Base-by-base conservation (phyloP, 2,329 filamentous ascomycete genomes). In the Aspergillus bombycis region DNA sequence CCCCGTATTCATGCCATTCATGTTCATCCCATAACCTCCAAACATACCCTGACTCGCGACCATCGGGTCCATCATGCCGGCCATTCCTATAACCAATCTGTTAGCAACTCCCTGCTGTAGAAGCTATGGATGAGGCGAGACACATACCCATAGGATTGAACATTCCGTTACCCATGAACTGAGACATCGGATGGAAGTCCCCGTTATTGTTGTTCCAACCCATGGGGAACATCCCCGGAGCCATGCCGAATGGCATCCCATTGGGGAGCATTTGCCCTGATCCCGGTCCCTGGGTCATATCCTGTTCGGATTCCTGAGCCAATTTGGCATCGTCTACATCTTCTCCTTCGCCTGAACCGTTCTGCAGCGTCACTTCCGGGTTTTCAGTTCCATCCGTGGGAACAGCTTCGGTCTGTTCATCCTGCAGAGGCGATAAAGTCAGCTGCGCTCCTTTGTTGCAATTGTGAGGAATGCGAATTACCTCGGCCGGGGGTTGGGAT, bases 1-100 rank as follows among this genome's bases (percentile, higher is more conserved):
- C 77, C 87, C 85, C 91, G 94, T 92, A 79, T 86, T 90, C 88
- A 91, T 90, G 80, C 91, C 91, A 84, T 94, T 91, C 92, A 96
- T 95, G 79, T 86, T 86, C 90, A 94, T 93, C 70, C 79, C 80
- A 73, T 80, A 82, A 62, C 78, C 80, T 68, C 80, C 78, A 78
- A 80, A 81, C 78, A 82, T 82, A 70, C 80, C 80, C 72, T 81
- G 79, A 78, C 77, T 80, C 72, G 78, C 76, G 72, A 75, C 74
- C 80, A 82, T 81, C 67, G 78, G 79, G 81, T 94, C 91, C 91
- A 96, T 94, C 89, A 94, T 92, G 74, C 88, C 88, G 70, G 90
- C 83, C 90, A 95, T 94, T 75, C 88, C 91, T 91, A 69, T 1
- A 28, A 67, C 63, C 43, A 45, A 41, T 19, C 5, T 26, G 58